A percentile compares a stretch with the other conserved stretches of the same genome.
Evolutionary conservation across 2,329 filamentous ascomycete genomes (phyloP).

Genomic region (Phialocephala subalpina): DNA sequence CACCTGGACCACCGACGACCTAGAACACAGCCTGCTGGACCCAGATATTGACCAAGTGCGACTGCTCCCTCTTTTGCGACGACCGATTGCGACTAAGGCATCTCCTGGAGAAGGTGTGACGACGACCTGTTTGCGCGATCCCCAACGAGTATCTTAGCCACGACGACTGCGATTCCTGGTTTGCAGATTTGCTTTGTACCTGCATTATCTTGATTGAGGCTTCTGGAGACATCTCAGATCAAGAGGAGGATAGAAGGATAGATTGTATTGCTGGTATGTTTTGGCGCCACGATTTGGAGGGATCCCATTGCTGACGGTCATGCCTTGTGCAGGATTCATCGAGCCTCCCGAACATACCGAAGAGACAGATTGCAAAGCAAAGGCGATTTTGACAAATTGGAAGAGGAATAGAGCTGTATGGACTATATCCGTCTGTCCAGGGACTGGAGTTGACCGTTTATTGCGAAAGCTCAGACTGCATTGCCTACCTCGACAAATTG

Average conservation of each 20-base stretch:
- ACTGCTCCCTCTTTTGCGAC: neutral
- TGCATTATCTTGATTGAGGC: neutral
- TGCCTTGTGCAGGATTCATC: slow-evolving; percentile 13
- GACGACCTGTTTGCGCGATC: slow-evolving; percentile 8
- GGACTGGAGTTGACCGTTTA: neutral
- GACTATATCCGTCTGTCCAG: neutral
- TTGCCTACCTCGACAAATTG: neutral
- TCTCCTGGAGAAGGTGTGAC: slow-evolving; percentile 1
- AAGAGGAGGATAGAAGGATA: neutral
- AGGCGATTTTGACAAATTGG: slow-evolving; percentile 12
- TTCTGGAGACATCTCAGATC: neutral
- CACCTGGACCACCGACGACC: neutral
- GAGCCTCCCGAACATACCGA: slow-evolving; percentile 16
- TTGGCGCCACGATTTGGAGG: neutral
- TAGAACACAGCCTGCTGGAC: neutral
- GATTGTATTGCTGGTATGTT: slow-evolving; percentile 1
- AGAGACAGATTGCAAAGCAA: slow-evolving; percentile 11
- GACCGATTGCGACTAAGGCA: neutral
- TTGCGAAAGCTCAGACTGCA: neutral
- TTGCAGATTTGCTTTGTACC: neutral
- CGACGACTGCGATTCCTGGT: neutral
- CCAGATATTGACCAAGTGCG: neutral
- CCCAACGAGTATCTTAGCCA: slow-evolving; percentile 3
- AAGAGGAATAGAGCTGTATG: slow-evolving; percentile 6
- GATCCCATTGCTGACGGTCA: slow-evolving; percentile 12